These are phyloP conservation scores for Ceratocystis cubensis DNA, from an alignment of 2,329 filamentous ascomycete genomes.

Conservation along the genomic window DNA sequence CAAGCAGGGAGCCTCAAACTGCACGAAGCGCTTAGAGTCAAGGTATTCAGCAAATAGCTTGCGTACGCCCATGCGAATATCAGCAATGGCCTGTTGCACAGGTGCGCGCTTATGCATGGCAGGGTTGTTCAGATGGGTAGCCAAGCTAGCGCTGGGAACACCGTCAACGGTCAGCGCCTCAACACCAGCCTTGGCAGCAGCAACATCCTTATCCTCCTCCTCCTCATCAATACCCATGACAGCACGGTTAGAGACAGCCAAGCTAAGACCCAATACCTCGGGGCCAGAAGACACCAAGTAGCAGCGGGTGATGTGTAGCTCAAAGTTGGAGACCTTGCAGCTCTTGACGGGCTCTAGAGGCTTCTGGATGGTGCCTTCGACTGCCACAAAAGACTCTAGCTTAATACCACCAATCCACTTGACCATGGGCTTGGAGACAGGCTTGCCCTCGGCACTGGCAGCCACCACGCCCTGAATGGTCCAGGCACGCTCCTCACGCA, in stretches of 20 bases:
- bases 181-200: conserved; percentile 30
- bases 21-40: conserved; percentile 57
- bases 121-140: conserved; percentile 79
- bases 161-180: conserved; percentile 33
- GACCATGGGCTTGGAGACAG: conserved; percentile 76
- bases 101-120: conserved; percentile 86
- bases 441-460: conserved; percentile 56
- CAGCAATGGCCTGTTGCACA: conserved; percentile 71
- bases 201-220: conserved; percentile 29
- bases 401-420: conserved; percentile 71
- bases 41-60: conserved; percentile 71
- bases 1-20: conserved; percentile 81
- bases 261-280: conserved; percentile 43
- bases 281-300: conserved; percentile 60
- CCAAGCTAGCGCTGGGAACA: conserved; percentile 63
- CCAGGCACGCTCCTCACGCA: conserved; percentile 62
- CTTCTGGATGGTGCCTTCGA: conserved; percentile 70
- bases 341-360: conserved; percentile 82
- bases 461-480: conserved; percentile 71
- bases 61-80: conserved; percentile 43
- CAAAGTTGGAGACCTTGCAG: conserved; percentile 63
- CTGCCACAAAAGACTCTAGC: conserved; percentile 67
- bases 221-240: conserved; percentile 49
- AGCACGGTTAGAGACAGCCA: conserved; percentile 42
- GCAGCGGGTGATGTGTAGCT: conserved; percentile 79